Evolutionary conservation across 352 stramenopile genomes (phyloP).

Genomic region (Globisporangium cystogenes): DNA sequence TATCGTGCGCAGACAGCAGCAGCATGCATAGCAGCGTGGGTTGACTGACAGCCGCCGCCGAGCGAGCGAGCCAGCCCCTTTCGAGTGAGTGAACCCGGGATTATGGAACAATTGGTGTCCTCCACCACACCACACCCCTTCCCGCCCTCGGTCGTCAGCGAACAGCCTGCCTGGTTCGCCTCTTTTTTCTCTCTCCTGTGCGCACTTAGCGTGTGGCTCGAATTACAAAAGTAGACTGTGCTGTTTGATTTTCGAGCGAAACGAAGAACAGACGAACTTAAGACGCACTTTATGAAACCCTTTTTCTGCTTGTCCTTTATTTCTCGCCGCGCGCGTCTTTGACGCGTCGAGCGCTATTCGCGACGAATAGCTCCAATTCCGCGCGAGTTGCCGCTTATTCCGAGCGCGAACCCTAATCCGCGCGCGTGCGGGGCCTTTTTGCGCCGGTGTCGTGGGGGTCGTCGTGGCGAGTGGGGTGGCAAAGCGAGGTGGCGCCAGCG

Average conservation of each 20-base stretch:
- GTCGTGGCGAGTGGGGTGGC: background rate
- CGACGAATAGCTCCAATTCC: background rate
- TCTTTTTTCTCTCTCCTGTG: background rate
- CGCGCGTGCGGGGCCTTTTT: background rate
- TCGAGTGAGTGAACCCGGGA: conserved; percentile 1
- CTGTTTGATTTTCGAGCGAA: no score
- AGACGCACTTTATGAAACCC: no score
- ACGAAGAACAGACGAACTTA: no score
- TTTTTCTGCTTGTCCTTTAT: no score
- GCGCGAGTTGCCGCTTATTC: background rate
- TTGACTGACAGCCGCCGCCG: background rate
- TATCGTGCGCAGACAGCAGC: no score
- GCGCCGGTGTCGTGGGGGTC: background rate
- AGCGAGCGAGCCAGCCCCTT: background rate
- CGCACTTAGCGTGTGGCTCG: no score
- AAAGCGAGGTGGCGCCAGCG: background rate
- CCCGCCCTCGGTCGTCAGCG: background rate
- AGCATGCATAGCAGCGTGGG: no score
- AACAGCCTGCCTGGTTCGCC: background rate
- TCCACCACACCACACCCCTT: background rate
- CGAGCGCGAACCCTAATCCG: background rate
- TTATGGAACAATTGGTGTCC: conserved; percentile 5
- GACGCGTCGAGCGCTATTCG: background rate
- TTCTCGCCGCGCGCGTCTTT: background rate
- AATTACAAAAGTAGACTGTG: no score